Evolutionary conservation across 495 filamentous ascomycete species (phyloP), one percentile per base, ranked within the genome.

Genomic region (Tuber aestivum): DNA sequence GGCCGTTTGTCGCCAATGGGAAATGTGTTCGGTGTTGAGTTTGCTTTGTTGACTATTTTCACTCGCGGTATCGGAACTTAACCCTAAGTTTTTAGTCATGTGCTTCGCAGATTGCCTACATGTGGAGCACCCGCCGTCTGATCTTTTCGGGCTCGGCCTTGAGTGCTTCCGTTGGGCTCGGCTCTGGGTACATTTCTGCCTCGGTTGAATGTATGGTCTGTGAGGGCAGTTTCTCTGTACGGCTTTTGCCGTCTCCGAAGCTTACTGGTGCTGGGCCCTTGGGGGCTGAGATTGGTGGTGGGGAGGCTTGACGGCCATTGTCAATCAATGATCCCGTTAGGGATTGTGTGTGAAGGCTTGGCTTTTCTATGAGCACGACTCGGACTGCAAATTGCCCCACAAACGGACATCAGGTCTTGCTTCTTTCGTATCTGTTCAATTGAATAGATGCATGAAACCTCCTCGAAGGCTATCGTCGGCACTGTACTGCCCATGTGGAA

Each of bases 1-100:
- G 80, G 76, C 80, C 80, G 48, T 77, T 71, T 75, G 80, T 82
- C 68, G 79, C 77, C 80, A 79, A 82, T 82, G 80, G 79, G 80
- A 82, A 82, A 82, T 72, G 80, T 75, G 75, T n/a, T 80, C 68
- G 70, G 73, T 61, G 70, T 48, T 61, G 70, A 74, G 70, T 56
- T 70, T 76, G 77, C 78, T 78, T 69, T 78, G 78, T 73, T 77
- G 72, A 71, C 44, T 74, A 40, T 82, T 82, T 50, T 80, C 80
- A 71, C 41, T 77, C 81, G 74, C 21, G 70, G 69, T 77, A 72
- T 76, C 78, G 81, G 81, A 80, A 82, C 81, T 79, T 82, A 82
- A 83, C 81, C 81, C 81, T 83, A 83, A 83, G 81, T 74, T 56
- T 74, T 41, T 75, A 37, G 73, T 81, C 71, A 69, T 23, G 74